Conservation (phyloP, 805 yeast genomes). For the Pichia heedii region DNA sequence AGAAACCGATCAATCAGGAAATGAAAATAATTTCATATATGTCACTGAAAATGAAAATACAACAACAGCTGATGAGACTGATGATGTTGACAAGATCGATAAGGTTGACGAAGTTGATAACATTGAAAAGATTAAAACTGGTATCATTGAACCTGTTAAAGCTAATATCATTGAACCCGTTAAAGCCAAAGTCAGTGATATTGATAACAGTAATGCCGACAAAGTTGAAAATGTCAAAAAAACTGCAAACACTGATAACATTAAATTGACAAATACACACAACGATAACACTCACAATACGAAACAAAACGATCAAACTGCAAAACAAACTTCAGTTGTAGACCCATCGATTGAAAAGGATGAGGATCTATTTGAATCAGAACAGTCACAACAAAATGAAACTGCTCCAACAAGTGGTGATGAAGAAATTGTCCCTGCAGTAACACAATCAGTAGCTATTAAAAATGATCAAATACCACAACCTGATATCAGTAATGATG, state of each 20-base stretch:
- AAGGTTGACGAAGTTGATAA: too few species aligned
- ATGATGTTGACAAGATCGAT: neutral
- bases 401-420: slow-evolving; percentile 8
- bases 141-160: too few species aligned
- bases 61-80: neutral
- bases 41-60: neutral
- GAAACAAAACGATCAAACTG: neutral
- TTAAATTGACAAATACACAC: too few species aligned
- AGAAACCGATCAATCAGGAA: slow-evolving; percentile 21
- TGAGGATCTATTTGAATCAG: slow-evolving; percentile 1
- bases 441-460: neutral
- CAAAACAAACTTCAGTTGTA: neutral
- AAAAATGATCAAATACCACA: neutral
- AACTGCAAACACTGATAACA: too few species aligned
- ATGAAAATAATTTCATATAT: slow-evolving; percentile 19
- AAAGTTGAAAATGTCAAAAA: too few species aligned
- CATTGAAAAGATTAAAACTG: too few species aligned
- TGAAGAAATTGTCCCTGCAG: neutral
- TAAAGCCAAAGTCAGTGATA: too few species aligned
- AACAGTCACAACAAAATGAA: neutral
- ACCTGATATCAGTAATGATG: neutral
- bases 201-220: too few species aligned
- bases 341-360: neutral
- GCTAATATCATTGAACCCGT: neutral
- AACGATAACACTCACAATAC: neutral